Evolutionary conservation across 192 early-diverging fungal species (phyloP).

Genomic region (Backusella luteola): DNA sequence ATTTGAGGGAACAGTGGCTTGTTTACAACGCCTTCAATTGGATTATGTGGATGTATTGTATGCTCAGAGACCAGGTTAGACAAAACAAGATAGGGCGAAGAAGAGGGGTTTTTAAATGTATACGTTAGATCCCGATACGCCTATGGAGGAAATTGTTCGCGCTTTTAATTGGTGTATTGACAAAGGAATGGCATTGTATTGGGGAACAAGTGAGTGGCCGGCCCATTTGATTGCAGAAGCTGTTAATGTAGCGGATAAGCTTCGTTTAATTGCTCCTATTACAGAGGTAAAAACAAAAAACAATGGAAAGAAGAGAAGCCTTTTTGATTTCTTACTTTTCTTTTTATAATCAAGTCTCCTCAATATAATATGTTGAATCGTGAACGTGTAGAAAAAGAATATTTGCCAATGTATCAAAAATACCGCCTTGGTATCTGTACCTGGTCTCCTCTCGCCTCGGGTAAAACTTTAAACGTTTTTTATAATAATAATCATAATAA

Average conservation of each 20-base stretch:
- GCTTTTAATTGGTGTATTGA: constrained; percentile 84
- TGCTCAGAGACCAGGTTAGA: constrained; percentile 72
- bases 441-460: constrained; percentile 79
- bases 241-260: constrained; percentile 59
- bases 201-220: constrained; percentile 85
- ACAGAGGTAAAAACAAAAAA: constrained; percentile 38
- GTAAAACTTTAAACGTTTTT: constrained; percentile 26
- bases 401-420: constrained; percentile 66
- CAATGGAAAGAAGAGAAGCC: not conserved
- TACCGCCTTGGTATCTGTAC: constrained; percentile 68
- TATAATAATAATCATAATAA: no score
- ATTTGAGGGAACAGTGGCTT: constrained; percentile 74
- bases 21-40: constrained; percentile 66
- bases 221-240: constrained; percentile 77
- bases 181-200: constrained; percentile 79
- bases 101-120: not conserved
- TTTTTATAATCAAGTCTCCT: constrained; percentile 50
- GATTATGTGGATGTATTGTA: constrained; percentile 78
- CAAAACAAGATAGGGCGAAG: not conserved
- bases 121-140: constrained; percentile 40
- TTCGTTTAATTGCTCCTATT: constrained; percentile 69
- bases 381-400: constrained; percentile 74
- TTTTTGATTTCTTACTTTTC: not conserved
- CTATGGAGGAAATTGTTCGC: constrained; percentile 86
- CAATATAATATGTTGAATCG: constrained; percentile 89